Percentiles rank a stretch among this genome's conserved stretches.
These are phyloP conservation scores for Entomortierella chlamydospora DNA, from an alignment of 192 early-diverging fungal species.

Conservation along the genomic window DNA sequence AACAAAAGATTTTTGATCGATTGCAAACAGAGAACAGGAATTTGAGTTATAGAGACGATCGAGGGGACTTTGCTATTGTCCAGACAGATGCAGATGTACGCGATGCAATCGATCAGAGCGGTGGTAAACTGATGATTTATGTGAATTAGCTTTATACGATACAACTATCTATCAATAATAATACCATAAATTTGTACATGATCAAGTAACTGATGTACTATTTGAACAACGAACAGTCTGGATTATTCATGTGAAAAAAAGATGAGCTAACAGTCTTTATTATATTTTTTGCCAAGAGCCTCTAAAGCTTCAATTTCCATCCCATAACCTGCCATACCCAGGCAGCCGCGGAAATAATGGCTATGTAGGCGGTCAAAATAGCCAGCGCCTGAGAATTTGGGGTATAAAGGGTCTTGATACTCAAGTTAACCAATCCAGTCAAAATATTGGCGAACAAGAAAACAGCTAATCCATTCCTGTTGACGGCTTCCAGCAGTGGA, in stretches of 20 bases:
- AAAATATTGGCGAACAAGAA: slow-evolving; percentile 92
- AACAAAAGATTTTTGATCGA: slow-evolving; percentile 70
- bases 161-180: neutral
- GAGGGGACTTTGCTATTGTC: slow-evolving; percentile 27
- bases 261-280: no score
- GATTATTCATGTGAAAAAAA: no score
- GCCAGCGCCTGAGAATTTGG: slow-evolving; percentile 49
- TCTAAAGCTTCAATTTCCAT: slow-evolving; percentile 52
- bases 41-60: slow-evolving; percentile 43
- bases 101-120: slow-evolving; percentile 48
- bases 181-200: neutral
- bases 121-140: slow-evolving; percentile 51
- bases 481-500: slow-evolving; percentile 73
- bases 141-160: slow-evolving; percentile 12
- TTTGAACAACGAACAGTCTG: no score
- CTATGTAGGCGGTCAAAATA: slow-evolving; percentile 68
- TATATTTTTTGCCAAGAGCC: neutral
- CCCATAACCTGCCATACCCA: slow-evolving; percentile 44
- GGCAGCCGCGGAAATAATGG: slow-evolving; percentile 55
- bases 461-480: slow-evolving; percentile 82
- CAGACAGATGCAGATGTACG: slow-evolving; percentile 27
- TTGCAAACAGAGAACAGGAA: slow-evolving; percentile 33
- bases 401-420: slow-evolving; percentile 81
- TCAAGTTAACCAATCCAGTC: slow-evolving; percentile 88
- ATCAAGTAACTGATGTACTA: no score